Percentiles rank a stretch among this genome's conserved stretches.
Conservation (phyloP, 257 asterid species). For the Rhazya stricta region DNA sequence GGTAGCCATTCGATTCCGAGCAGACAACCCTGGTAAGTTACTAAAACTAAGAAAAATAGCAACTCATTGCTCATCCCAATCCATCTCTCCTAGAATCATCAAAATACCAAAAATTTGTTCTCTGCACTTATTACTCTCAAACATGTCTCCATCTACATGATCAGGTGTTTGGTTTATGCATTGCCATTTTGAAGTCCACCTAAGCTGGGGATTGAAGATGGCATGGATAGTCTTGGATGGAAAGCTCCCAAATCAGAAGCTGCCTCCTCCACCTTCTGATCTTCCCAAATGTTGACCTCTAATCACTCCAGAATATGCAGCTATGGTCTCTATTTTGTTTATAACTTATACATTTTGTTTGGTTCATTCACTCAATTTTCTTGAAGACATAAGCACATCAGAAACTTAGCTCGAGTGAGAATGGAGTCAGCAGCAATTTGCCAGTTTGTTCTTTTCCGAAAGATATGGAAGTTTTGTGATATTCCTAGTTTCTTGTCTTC, state of each 20-base stretch:
- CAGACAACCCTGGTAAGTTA: slow-evolving; percentile 67
- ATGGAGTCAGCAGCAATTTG: neutral
- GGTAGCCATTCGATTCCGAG: slow-evolving; percentile 60
- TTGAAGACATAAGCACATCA: neutral
- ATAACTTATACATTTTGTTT: slow-evolving; percentile 15
- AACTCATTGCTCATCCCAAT: neutral
- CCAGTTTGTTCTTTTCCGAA: neutral
- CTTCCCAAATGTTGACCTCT: slow-evolving; percentile 54
- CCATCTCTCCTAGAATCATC: neutral
- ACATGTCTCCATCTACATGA: neutral
- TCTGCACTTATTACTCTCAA: neutral
- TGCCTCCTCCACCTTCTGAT: slow-evolving; percentile 71
- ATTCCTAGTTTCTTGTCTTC: neutral
- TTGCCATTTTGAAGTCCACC: slow-evolving; percentile 63
- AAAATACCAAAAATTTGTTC: neutral
- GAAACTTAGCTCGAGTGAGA: neutral
- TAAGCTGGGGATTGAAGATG: slow-evolving; percentile 81
- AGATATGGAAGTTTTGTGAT: neutral
- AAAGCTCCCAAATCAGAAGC: slow-evolving; percentile 52
- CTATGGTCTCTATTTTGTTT: neutral
- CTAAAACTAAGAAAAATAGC: neutral
- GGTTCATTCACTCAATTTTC: slow-evolving; percentile 2
- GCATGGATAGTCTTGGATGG: slow-evolving; percentile 79
- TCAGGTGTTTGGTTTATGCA: slow-evolving; percentile 67
- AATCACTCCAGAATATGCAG: neutral